Base-by-base conservation (phyloP, 305 asterid species). In the Fraxinus sp. region DNA sequence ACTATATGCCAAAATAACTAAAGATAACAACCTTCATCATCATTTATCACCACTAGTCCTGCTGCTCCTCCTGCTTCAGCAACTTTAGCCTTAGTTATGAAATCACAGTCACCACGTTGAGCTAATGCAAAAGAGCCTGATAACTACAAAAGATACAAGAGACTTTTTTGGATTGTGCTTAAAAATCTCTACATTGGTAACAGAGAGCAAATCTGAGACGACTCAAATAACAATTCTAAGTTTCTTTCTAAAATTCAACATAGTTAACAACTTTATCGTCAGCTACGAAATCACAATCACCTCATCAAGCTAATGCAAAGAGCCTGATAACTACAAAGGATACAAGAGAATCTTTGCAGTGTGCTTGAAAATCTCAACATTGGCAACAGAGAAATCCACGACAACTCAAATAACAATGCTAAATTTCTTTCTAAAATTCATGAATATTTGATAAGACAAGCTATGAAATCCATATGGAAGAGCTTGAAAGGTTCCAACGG, bases 51-150 rank as follows among this genome's bases (percentile, higher is more conserved):
- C 86, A 94, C 86, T 84, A 96, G 81, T 79, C 91, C 98, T n/a
- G 88, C 84, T 79, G 99, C 98, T 76, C 95, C 98, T 82, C 89
- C 93, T 76, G 87, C 93, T 91, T 94, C 95, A 39, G 97, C 98
- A 71, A 91, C 83, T 82, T 82, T 79, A 84, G 99, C 99, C 90
- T 96, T 96, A 71, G 87, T 87, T 36, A 91, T 84, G 88, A 96
- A 96, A 81, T 86, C 91, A 82, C 99, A 96, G 74, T 91, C 98
- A 86, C 99, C 99, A 13, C 99, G 98, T 62, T 83, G 62, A 74
- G 87, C 97, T 86, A 96, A 78, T 39, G 91, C 93, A 83, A 96
- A 87, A 78, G 89, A 83, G 81, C 97, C 98, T 82, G 92, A 84
- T 86, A 90, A 68, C 98, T 96, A 86, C 89, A 91, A 76, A 84